Evolutionary conservation across 2,329 filamentous ascomycete species (phyloP), one percentile per base, ranked within the genome.

Genomic region (Aspergillus viridinutans): DNA sequence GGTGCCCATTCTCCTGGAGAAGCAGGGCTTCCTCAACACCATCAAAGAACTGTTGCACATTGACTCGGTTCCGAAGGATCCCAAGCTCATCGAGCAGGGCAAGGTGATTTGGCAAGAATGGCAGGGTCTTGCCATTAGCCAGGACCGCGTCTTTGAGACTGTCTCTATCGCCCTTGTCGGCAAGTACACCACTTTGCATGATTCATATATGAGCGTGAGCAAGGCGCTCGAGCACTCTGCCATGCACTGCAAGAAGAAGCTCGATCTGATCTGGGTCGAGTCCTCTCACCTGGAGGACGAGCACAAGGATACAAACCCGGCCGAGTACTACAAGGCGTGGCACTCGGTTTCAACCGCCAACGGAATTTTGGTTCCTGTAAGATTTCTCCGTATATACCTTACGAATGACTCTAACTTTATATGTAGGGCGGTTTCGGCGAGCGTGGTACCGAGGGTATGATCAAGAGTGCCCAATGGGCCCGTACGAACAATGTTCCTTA

Each of bases 161-260:
- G 87, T 97, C 57, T 83, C 83, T 43, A 95, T 99, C 71, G 91
- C 86, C 8, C 80, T 99, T 12, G 92, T 97, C 10, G 94, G 94
- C 65, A 97, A 97, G 76, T 99, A 99, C 73, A 87, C 87, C 23
- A 85, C 85, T 53, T 84, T 93, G 3, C 86, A 92, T 54, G 93
- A 97, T 73, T 88, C 90, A 4, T 97, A 97, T 69, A 82, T 96
- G 50, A 89, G 85, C 48, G 87, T 96, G 47, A 82, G 85, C 72
- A 97, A 97, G 77, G 86, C 92, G 0, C 82, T 97, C 3, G 93
- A 97, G 76, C 93, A 97, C 75, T 85, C 90, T 1, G 87, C 92
- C 4, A 97, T 97, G 92, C 85, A 85, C 59, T 94, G 92, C 74
- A 81, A 83, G 52, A 84, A 86, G 64, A 92, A 91, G 73, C 81